Evolutionary conservation across 164 flowering plant species (phyloP).

Genomic region (Nymphaea thermarum): DNA sequence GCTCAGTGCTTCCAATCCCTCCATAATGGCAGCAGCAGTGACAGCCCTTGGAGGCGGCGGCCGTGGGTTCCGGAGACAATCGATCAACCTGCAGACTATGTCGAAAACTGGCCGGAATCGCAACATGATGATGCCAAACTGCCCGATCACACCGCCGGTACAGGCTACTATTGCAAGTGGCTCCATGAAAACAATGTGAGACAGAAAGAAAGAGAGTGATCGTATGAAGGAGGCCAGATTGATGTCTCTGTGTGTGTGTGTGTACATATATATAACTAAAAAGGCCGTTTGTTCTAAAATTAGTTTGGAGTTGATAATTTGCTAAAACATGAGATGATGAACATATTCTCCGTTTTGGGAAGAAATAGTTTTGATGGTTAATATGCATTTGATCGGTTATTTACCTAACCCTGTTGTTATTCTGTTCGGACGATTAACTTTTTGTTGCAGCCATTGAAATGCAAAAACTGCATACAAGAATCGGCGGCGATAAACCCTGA

Average conservation of each 20-base stretch:
- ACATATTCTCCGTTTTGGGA: no score
- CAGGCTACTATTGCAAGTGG: conserved; percentile 18
- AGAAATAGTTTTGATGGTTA: no score
- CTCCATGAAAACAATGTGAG: conserved; percentile 10
- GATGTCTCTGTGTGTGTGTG: background rate
- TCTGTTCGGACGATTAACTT: no score
- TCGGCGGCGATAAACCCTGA: no score
- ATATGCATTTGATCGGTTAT: no score
- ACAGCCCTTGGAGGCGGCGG: conserved; percentile 18
- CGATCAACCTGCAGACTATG: conserved; percentile 9
- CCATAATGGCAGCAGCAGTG: conserved; percentile 10
- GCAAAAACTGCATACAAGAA: no score
- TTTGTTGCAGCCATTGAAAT: no score
- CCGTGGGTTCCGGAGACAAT: conserved; percentile 18
- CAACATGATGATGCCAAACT: conserved; percentile 10
- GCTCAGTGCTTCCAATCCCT: conserved; percentile 7
- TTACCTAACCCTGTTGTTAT: no score
- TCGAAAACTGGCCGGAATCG: conserved; percentile 13
- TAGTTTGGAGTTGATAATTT: no score
- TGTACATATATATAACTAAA: no score
- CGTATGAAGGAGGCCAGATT: background rate
- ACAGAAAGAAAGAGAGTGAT: background rate
- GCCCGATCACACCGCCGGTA: conserved; percentile 16
- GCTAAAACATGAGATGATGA: no score
- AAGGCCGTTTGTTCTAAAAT: no score